Evolutionary conservation across 106 monocot genomes (phyloP), one percentile per base, ranked within the genome.

Genomic region (Gastrodia elata): DNA sequence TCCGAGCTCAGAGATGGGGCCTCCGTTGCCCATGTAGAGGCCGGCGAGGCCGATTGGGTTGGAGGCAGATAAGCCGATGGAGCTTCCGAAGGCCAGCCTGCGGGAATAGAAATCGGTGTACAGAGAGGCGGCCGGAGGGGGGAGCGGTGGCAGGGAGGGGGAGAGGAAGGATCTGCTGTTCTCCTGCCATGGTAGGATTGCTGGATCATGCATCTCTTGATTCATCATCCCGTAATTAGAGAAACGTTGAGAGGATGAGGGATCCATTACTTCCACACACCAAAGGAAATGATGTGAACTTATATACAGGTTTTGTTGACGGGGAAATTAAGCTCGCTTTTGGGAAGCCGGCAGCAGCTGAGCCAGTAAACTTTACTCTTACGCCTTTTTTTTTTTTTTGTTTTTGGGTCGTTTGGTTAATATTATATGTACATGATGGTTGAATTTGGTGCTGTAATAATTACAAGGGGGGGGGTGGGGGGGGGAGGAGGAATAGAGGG

Each of bases 1-100:
- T 4, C 87, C 84, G 35, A 96, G 75, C 70, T 92, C 92, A 0
- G 80, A 76, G 1, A 72, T 27, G 28, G 38, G 55, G 10, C 71
- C 73, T 3, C 76, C 79, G 74, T 75, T n/a, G 4, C 59, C 7
- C 77, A 76, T 77, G 56, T 73, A 84, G 24, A 80, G 38, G 6
- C 82, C 79, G 6, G 84, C 80, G 9, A 84, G 39, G 9, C 76
- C 88, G 27, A 81, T 26, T 2, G 79, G 83, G 52, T 84, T 74
- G 2, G 58, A 9, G 4, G 57, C 64, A 6, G 39, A 18, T n/a
- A 28, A 27, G 26, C 70, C 70, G 0, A 26, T 42, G 4, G 41
- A 9, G 14, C 69, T 39, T 33, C 74, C 74, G 9, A 85, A 81
- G 16, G 81, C 79, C 27, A 91, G 27, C 36, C 74, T 58, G 10